Evolutionary conservation across 139 green algal genomes (phyloP), one percentile per base, ranked within the genome.

Genomic region (Haematococcus sp.): DNA sequence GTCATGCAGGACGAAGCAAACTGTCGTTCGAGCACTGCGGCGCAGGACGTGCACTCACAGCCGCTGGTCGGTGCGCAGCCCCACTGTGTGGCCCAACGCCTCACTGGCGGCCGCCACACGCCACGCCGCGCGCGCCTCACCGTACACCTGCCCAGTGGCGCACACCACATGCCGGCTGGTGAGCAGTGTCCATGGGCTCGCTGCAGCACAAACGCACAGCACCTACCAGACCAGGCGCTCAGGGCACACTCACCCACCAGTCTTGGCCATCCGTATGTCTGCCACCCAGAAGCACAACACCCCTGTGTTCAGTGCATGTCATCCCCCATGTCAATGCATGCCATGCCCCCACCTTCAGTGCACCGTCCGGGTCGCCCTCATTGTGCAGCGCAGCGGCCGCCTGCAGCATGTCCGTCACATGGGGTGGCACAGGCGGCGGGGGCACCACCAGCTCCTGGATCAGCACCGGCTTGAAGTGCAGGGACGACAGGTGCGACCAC

Each of bases 391-490:
- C 56, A 9, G 63, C 56, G 1, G 81, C 84, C 19, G 27, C 30
- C 0, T 52, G 46, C 46, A 87, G 71, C 44, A 82, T 25, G 7
- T 4, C 15, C 0, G 32, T 22, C 15, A 86, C 81, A 0, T 63
- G 35, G 22, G 69, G 40, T n/a, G 84, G 81, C 58, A 76, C 80
- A n/a, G 67, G 59, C 28, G 55, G n/a, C 0, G 84, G 84, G 0
- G 84, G 81, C 15, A 87, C 33, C 7, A 84, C 78, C 33, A 79
- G 34, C 63, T 89, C 84, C 83, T 88, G 83, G 31, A 88, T 74
- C 66, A 88, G 63, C 20, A 83, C 76, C 9, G 70, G 76, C 31
- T 59, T 69, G 76, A 85, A 85, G 23, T 78, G 60, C 1, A 64
- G 34, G 0, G 78, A 80, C 0, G 83, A 88, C 17, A 80, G 58